Conservation (phyloP, 352 stramenopile genomes). For the Phytophthora constricta region DNA sequence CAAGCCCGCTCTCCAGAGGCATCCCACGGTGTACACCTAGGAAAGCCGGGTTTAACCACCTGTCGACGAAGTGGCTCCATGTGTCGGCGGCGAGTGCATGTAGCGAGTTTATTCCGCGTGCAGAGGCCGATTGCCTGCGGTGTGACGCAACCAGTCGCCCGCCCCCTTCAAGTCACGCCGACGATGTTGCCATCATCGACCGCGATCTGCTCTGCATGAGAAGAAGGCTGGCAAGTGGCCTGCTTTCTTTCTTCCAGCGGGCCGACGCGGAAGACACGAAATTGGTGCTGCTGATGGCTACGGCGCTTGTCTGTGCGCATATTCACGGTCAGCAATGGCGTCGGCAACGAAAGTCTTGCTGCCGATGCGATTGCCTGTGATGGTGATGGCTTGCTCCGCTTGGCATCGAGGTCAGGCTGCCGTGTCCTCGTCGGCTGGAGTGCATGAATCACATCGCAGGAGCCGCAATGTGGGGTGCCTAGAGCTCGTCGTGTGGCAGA, state of each 20-base stretch:
- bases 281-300: conserved; percentile 5
- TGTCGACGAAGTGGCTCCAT: background rate
- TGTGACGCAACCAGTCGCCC: conserved; percentile 1
- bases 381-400: background rate
- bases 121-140: conserved; percentile 9
- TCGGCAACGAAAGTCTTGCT: background rate
- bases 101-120: conserved; percentile 3
- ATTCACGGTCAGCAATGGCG: conserved; percentile 8
- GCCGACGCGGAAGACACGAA: conserved; percentile 13
- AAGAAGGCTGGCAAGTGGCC: background rate
- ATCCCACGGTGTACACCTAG: background rate
- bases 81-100: background rate
- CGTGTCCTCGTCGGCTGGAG: background rate
- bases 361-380: background rate
- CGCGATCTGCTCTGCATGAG: background rate
- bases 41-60: conserved; percentile 4
- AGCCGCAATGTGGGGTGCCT: conserved; percentile 16
- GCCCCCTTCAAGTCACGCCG: conserved; percentile 27
- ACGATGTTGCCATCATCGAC: background rate
- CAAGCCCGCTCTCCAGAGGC: background rate
- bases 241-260: background rate
- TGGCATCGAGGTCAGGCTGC: background rate
- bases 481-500: conserved; percentile 14
- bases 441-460: background rate
- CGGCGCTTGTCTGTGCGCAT: background rate